phyloP scores from a whole-genome alignment of 208 protist genomes.

The Endotrypanum monterogeii region DNA sequence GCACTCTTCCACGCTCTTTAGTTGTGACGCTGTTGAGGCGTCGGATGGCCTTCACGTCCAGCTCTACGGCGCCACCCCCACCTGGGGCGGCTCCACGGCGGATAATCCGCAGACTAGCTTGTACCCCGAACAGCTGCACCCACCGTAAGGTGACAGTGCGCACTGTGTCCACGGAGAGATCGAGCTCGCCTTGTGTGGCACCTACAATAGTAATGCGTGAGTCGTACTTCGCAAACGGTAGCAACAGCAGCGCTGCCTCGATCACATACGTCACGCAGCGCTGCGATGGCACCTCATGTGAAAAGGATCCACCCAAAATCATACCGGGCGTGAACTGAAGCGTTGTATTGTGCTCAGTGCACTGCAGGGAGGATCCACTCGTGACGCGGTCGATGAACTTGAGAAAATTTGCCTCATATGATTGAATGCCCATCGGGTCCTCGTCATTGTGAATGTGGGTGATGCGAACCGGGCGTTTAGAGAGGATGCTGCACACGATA shows the following conservation, averaged over 20 bases:
- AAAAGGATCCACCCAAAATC: conserved; percentile 89
- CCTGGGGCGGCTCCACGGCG: conserved; percentile 78
- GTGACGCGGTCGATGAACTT: conserved; percentile 93
- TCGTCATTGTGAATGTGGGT: conserved; percentile 69
- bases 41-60: conserved; percentile 78
- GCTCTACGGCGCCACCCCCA: conserved; percentile 87
- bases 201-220: conserved; percentile 85
- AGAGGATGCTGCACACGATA: conserved; percentile 84
- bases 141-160: conserved; percentile 90
- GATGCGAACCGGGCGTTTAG: conserved; percentile 73
- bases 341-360: conserved; percentile 71
- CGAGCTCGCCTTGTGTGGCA: conserved; percentile 81
- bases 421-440: conserved; percentile 76
- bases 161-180: conserved; percentile 89
- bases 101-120: conserved; percentile 76
- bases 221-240: conserved; percentile 92
- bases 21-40: conserved; percentile 69
- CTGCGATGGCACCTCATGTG: conserved; percentile 76
- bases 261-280: conserved; percentile 89
- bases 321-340: conserved; percentile 90
- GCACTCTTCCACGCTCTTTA: conserved; percentile 79
- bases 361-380: conserved; percentile 81
- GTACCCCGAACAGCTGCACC: conserved; percentile 89
- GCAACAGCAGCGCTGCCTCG: conserved; percentile 83
- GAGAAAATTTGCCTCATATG: conserved; percentile 90